Evolutionary conservation across 176 grass and related monocot species (phyloP).

Genomic region (bread wheat (Triticum aestivum)): DNA sequence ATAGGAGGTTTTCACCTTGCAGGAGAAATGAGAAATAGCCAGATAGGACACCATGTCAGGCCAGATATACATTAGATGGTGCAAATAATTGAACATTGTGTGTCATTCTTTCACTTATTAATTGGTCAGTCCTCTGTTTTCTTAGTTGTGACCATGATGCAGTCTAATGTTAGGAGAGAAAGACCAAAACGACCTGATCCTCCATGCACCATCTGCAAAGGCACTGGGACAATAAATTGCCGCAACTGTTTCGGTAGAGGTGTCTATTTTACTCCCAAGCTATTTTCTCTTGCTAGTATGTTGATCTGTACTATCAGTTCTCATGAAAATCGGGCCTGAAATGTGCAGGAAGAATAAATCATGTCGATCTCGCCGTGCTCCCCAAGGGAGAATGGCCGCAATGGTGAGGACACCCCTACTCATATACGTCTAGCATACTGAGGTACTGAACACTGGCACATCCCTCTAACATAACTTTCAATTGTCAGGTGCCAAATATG

Average conservation of each 20-base stretch:
- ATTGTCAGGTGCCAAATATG: conserved; percentile 63
- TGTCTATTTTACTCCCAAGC: conserved; percentile 8
- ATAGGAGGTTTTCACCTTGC: not conserved
- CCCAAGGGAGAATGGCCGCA: conserved; percentile 75
- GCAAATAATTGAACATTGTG: not conserved
- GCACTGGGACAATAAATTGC: conserved; percentile 60
- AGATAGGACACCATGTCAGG: not conserved
- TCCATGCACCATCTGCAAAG: conserved; percentile 58
- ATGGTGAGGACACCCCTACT: conserved; percentile 43
- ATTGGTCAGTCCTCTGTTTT: not conserved
- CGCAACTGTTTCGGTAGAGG: conserved; percentile 61
- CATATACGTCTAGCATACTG: not conserved
- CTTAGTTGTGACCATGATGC: conserved; percentile 26
- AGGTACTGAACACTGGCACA: not conserved
- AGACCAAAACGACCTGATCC: conserved; percentile 50
- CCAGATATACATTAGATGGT: not conserved
- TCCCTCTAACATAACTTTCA: not conserved
- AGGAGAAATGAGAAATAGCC: not conserved
- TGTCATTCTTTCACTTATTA: not conserved
- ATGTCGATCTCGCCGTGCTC: conserved; percentile 47
- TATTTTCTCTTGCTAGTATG: not conserved
- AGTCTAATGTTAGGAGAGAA: conserved; percentile 76
- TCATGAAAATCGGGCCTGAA: not conserved
- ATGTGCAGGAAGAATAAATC: conserved; percentile 62
- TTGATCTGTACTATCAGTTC: not conserved